Conservation (phyloP, 2,329 filamentous ascomycete species). For the Grosmannia serpens region DNA sequence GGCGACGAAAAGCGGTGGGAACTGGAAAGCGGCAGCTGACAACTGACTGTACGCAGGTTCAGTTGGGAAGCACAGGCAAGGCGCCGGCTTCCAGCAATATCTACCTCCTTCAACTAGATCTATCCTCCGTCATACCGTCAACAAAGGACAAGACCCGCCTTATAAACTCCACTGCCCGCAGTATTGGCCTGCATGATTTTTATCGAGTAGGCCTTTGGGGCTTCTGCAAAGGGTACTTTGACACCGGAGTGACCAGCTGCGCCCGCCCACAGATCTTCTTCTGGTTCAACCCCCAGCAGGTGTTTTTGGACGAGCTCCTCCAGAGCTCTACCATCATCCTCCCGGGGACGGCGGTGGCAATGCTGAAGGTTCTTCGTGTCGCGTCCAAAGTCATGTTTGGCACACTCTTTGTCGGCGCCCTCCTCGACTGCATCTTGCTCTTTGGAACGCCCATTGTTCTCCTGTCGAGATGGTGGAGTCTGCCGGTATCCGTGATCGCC, state of each 20-base stretch:
- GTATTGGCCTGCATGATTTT: constrained; percentile 83
- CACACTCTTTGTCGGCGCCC: constrained; percentile 63
- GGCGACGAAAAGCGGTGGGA: background rate
- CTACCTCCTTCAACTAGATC: constrained; percentile 76
- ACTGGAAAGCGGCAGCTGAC: background rate
- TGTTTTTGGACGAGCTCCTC: constrained; percentile 69
- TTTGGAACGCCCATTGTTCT: constrained; percentile 49
- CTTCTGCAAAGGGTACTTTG: constrained; percentile 77
- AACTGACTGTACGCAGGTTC: background rate
- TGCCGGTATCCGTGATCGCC: constrained; percentile 57
- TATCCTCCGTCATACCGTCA: constrained; percentile 68
- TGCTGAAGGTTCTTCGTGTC: constrained; percentile 61
- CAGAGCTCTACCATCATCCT: constrained; percentile 73
- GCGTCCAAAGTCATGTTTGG: constrained; percentile 82
- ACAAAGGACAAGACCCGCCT: constrained; percentile 60
- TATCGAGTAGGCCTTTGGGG: constrained; percentile 89
- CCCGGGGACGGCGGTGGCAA: constrained; percentile 59
- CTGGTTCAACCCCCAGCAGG: constrained; percentile 84
- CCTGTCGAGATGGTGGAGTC: constrained; percentile 44
- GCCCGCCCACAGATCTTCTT: constrained; percentile 59
- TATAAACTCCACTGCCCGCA: constrained; percentile 79
- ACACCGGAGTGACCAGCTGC: constrained; percentile 65
- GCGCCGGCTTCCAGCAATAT: constrained; percentile 52
- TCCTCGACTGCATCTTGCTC: constrained; percentile 62
- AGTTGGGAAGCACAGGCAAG: constrained; percentile 59